These are phyloP conservation scores for Colletotrichum tamarilloi DNA, from an alignment of 2,329 filamentous ascomycete species.

Conservation along the genomic window DNA sequence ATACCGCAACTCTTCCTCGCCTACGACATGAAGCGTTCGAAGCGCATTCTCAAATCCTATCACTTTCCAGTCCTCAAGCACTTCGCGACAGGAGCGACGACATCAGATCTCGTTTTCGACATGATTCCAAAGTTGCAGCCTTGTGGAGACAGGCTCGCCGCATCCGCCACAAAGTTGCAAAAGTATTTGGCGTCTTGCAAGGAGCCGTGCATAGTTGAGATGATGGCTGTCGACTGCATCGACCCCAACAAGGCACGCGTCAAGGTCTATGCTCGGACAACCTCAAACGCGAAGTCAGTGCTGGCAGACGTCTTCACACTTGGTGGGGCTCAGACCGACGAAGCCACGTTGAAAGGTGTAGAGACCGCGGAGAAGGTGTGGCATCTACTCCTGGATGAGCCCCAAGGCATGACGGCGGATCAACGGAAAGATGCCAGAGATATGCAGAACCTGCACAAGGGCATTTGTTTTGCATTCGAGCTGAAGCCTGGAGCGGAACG, in stretches of 20 bases:
- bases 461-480: conserved; percentile 40
- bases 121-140: conserved; percentile 37
- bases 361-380: conserved; percentile 38
- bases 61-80: conserved; percentile 40
- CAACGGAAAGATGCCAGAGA: conserved; percentile 34
- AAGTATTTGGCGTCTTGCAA: conserved; percentile 31
- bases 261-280: conserved; percentile 40
- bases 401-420: conserved; percentile 25
- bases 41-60: conserved; percentile 38
- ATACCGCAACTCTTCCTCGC: conserved; percentile 39
- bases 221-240: conserved; percentile 41
- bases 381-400: conserved; percentile 40
- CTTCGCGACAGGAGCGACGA: conserved; percentile 35
- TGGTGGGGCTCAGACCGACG: conserved; percentile 38
- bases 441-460: conserved; percentile 32
- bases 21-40: conserved; percentile 37
- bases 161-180: conserved; percentile 34
- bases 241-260: conserved; percentile 38
- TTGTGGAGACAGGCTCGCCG: conserved; percentile 22
- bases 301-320: conserved; percentile 39
- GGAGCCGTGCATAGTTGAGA: conserved; percentile 36
- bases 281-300: conserved; percentile 35
- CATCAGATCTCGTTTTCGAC: conserved; percentile 37
- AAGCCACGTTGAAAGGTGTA: conserved; percentile 37
- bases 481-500: conserved; percentile 36